A percentile compares a stretch with the other conserved stretches of the same genome.
These are phyloP conservation scores for Cucurbita ficifolia DNA, from an alignment of 306 rosid species.

Conservation along the genomic window DNA sequence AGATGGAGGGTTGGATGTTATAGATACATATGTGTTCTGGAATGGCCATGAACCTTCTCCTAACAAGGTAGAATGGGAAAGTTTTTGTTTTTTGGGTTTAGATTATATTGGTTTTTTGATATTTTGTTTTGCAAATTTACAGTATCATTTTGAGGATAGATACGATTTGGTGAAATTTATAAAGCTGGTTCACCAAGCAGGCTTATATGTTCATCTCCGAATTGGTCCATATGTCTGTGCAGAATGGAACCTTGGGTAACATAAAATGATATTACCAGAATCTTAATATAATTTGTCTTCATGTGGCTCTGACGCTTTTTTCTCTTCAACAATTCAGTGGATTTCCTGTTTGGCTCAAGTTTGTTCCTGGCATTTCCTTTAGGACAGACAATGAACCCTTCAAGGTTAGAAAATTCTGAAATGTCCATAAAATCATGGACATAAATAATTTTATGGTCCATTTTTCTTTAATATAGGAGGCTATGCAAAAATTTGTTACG, in stretches of 20 bases:
- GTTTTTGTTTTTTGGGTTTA: neutral
- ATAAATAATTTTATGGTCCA: neutral
- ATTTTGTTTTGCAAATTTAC: slow-evolving; percentile 3
- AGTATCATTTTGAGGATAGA: slow-evolving; percentile 82
- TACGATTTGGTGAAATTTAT: slow-evolving; percentile 74
- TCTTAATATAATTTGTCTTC: neutral
- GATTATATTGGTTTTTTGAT: neutral
- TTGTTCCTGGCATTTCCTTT: slow-evolving; percentile 60
- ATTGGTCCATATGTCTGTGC: slow-evolving; percentile 78
- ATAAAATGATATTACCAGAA: neutral
- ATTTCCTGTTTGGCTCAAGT: slow-evolving; percentile 92
- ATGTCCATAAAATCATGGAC: neutral
- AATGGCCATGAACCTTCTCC: slow-evolving; percentile 92
- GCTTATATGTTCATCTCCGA: slow-evolving; percentile 80
- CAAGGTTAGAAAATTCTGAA: slow-evolving; percentile 31
- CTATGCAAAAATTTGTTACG: slow-evolving; percentile 66
- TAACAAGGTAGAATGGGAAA: slow-evolving; percentile 40
- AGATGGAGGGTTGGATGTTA: slow-evolving; percentile 89
- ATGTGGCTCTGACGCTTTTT: neutral
- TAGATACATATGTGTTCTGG: slow-evolving; percentile 95
- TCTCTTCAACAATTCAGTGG: slow-evolving; percentile 41
- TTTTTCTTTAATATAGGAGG: slow-evolving; percentile 31
- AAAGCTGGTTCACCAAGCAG: slow-evolving; percentile 78
- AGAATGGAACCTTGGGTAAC: slow-evolving; percentile 96
- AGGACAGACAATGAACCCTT: slow-evolving; percentile 89